Percentiles rank a stretch among this genome's conserved stretches.
Evolutionary conservation across 78 protist species (phyloP).

Genomic region (Dictyostelium purpureum): DNA sequence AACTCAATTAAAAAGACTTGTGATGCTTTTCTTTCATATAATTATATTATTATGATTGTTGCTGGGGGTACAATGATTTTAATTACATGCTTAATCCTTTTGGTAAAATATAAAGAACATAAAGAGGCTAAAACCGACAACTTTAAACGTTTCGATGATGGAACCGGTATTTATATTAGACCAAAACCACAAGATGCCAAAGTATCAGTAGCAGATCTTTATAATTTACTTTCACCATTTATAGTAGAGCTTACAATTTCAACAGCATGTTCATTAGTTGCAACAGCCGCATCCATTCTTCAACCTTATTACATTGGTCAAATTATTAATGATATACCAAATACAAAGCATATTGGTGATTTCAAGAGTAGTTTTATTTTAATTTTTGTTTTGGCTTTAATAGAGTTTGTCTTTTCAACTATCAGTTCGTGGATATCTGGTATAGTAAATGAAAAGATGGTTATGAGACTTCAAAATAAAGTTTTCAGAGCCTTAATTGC

Average conservation of each 20-base stretch:
- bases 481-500: constrained; percentile 43
- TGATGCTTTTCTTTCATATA: constrained; percentile 33
- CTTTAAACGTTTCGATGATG: neutral
- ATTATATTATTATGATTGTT: constrained; percentile 70
- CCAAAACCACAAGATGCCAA: constrained; percentile 43
- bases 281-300: constrained; percentile 57
- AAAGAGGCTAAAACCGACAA: neutral
- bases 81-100: neutral
- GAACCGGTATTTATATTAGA: neutral
- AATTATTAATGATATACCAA: constrained; percentile 63
- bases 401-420: constrained; percentile 65
- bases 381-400: constrained; percentile 44
- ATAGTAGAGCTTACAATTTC: constrained; percentile 18
- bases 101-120: constrained; percentile 31
- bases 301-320: constrained; percentile 74
- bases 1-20: constrained; percentile 30
- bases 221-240: constrained; percentile 38
- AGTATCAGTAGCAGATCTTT: constrained; percentile 46
- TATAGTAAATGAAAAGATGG: constrained; percentile 66
- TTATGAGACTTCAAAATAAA: constrained; percentile 58
- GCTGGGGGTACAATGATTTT: constrained; percentile 61
- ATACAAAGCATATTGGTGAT: constrained; percentile 21
- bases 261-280: constrained; percentile 49
- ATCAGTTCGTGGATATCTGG: constrained; percentile 67
- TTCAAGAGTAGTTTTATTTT: constrained; percentile 17